phyloP scores from a whole-genome alignment of 2,329 filamentous ascomycete species.

The Beauveria pseudobassiana region DNA sequence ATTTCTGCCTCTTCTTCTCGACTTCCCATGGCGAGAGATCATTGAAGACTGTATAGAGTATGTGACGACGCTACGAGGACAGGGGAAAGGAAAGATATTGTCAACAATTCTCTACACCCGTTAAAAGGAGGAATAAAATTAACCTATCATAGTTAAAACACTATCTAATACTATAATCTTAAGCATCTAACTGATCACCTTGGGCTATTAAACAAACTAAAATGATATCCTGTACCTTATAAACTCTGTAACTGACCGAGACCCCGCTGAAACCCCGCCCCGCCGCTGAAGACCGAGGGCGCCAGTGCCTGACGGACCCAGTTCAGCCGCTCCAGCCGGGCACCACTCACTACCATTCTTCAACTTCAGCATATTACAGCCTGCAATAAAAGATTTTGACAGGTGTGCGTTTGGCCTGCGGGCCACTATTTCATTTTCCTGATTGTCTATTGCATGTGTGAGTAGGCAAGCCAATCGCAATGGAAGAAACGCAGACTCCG shows the following conservation, averaged over 20 bases:
- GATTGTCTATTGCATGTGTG: not conserved
- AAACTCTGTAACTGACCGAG: not conserved
- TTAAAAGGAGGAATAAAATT: no score
- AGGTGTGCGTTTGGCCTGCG: not conserved
- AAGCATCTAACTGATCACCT: no score
- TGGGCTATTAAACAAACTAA: no score
- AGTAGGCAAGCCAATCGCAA: conserved; percentile 9
- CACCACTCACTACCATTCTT: not conserved
- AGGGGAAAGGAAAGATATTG: no score
- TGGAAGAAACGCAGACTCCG: conserved; percentile 25
- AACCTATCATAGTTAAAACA: no score
- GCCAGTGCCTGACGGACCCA: not conserved
- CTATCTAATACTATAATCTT: no score
- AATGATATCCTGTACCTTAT: no score
- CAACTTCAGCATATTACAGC: not conserved
- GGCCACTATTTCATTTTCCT: not conserved
- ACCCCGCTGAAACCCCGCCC: not conserved
- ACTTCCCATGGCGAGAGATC: no score
- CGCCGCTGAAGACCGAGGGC: not conserved
- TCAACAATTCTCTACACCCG: no score
- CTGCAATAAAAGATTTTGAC: not conserved
- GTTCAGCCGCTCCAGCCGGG: not conserved
- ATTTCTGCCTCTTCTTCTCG: no score
- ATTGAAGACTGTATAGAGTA: no score
- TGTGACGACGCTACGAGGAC: no score